These are phyloP conservation scores for Streptanthus diversifolius DNA, from an alignment of 345 rosid genomes.

Conservation along the genomic window DNA sequence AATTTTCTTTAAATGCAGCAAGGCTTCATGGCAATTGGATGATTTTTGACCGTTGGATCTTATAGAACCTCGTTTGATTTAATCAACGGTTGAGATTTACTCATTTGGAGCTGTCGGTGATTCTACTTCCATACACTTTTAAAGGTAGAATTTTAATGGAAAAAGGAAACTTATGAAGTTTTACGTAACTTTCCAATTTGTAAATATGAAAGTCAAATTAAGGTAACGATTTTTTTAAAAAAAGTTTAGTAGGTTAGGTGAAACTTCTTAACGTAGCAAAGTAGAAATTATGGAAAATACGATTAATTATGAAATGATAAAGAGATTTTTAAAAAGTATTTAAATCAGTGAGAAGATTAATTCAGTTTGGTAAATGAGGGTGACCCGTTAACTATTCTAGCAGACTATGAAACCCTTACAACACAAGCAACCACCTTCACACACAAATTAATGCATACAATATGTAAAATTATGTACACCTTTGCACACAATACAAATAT, in stretches of 20 bases:
- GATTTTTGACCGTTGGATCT: constrained; percentile 8
- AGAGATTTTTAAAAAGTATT: neutral
- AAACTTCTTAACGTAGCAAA: constrained; percentile 23
- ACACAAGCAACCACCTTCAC: neutral
- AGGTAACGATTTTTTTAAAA: neutral
- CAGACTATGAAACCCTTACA: neutral
- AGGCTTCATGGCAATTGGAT: constrained; percentile 3
- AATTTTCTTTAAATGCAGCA: constrained; percentile 18
- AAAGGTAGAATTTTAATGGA: neutral
- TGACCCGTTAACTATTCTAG: constrained; percentile 12
- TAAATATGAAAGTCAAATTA: neutral
- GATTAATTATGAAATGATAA: constrained; percentile 5
- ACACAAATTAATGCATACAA: neutral
- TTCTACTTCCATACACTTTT: constrained; percentile 2
- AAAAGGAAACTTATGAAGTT: neutral
- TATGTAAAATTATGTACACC: neutral
- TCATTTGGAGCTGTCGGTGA: constrained; percentile 18
- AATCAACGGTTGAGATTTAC: constrained; percentile 14
- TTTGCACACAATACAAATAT: neutral
- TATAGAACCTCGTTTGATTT: neutral
- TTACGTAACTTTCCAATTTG: constrained; percentile 1
- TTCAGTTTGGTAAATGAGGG: constrained; percentile 12
- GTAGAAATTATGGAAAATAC: constrained; percentile 20
- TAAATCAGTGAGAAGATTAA: neutral
- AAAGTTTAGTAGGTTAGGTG: constrained; percentile 4